Evolutionary conservation across 768 basidiomycete genomes (phyloP).

Genomic region (Pleurotus ostreatus): DNA sequence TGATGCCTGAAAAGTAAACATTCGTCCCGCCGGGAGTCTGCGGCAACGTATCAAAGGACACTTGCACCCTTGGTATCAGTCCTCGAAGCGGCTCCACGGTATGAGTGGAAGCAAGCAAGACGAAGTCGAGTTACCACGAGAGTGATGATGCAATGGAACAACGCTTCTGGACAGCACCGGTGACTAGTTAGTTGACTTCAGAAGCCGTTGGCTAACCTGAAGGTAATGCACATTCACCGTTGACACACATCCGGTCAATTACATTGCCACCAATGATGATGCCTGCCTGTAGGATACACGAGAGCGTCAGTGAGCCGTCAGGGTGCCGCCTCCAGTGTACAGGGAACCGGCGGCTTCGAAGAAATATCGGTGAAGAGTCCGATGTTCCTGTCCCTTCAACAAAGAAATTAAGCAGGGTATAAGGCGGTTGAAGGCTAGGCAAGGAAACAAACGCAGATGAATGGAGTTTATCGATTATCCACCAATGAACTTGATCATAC

Average conservation of each 20-base stretch:
- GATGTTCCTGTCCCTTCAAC: no score
- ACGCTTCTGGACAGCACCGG: background rate
- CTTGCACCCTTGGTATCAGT: no score
- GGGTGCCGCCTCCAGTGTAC: background rate
- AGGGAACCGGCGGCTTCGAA: slow-evolving; percentile 8
- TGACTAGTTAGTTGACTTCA: background rate
- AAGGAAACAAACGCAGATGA: no score
- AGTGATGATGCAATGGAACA: background rate
- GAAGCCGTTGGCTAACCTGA: background rate
- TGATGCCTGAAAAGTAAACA: background rate
- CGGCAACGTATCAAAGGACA: background rate
- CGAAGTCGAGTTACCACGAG: background rate
- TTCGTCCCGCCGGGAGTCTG: slow-evolving; percentile 6
- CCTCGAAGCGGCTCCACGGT: no score
- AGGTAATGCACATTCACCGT: background rate
- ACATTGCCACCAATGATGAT: background rate
- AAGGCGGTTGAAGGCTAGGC: no score
- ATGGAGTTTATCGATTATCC: no score
- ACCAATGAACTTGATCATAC: no score
- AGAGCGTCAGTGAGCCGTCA: background rate
- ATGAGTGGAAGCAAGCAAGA: no score
- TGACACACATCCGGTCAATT: no score
- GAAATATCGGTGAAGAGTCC: background rate
- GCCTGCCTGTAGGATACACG: background rate
- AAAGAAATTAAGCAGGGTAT: no score